Conservation (phyloP, 306 rosid genomes). For the Casuarina glauca region DNA sequence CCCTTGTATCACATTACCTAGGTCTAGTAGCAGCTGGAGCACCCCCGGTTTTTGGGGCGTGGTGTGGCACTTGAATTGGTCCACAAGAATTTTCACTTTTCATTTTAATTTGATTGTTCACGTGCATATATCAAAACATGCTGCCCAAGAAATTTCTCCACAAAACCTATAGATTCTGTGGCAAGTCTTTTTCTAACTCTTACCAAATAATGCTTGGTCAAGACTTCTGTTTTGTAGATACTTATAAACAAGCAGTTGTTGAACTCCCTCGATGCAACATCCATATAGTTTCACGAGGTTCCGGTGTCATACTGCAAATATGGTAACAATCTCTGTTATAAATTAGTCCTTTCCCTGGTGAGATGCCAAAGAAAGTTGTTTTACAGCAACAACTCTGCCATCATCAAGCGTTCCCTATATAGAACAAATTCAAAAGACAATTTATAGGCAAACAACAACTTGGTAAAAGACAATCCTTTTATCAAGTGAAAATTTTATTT, state of each 20-base stretch:
- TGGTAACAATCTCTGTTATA: slow-evolving; percentile 79
- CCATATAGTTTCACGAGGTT: slow-evolving; percentile 78
- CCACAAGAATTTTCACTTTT: no score
- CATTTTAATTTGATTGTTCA: no score
- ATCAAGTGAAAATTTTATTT: not conserved
- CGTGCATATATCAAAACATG: slow-evolving; percentile 65
- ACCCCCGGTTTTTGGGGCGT: no score
- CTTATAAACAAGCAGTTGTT: slow-evolving; percentile 80
- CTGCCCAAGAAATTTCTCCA: slow-evolving; percentile 48
- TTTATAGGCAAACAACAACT: not conserved
- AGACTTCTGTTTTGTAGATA: slow-evolving; percentile 80
- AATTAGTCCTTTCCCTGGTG: slow-evolving; percentile 87
- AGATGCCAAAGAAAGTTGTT: slow-evolving; percentile 77
- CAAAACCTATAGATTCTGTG: not conserved
- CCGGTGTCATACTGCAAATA: slow-evolving; percentile 85
- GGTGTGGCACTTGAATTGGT: no score
- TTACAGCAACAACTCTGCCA: slow-evolving; percentile 79
- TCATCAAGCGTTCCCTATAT: slow-evolving; percentile 70
- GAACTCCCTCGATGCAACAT: slow-evolving; percentile 69
- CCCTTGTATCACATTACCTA: no score
- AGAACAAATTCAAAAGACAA: slow-evolving; percentile 2
- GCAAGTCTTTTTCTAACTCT: slow-evolving; percentile 39
- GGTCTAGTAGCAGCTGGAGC: no score
- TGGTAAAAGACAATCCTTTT: not conserved
- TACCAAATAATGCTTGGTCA: slow-evolving; percentile 90